Percentiles rank a stretch among this genome's conserved stretches.
These are phyloP conservation scores for Xylaria sp. DNA, from an alignment of 2,329 filamentous ascomycete genomes.

Conservation along the genomic window DNA sequence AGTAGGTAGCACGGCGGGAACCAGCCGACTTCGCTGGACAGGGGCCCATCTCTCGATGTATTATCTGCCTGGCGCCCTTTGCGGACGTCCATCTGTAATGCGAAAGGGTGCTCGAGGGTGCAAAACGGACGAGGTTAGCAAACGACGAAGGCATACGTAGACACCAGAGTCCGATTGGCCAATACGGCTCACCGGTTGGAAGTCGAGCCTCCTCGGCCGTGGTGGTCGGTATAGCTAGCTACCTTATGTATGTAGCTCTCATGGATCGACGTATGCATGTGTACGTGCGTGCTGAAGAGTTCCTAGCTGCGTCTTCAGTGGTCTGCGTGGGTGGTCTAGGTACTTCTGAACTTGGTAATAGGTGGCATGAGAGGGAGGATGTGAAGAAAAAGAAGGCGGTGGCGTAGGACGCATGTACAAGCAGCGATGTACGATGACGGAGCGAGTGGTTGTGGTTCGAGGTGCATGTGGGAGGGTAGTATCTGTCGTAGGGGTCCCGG, in stretches of 20 bases:
- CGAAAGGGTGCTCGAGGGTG: background rate
- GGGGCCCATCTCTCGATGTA: slow-evolving; percentile 1
- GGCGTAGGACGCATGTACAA: background rate
- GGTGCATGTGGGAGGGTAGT: background rate
- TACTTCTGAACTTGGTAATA: background rate
- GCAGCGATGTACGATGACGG: background rate
- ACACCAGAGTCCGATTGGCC: slow-evolving; percentile 34
- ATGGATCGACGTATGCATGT: slow-evolving; percentile 27
- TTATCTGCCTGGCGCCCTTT: slow-evolving; percentile 1
- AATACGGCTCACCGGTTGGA: slow-evolving; percentile 35
- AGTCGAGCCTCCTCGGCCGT: slow-evolving; percentile 25
- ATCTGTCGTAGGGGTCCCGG: background rate
- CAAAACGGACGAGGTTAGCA: slow-evolving; percentile 18
- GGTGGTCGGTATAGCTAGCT: background rate
- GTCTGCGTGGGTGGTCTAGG: background rate
- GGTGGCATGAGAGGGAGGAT: background rate
- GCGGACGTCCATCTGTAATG: slow-evolving; percentile 21
- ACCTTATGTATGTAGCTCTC: too few species aligned
- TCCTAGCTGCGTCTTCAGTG: background rate
- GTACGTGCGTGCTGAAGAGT: slow-evolving; percentile 14
- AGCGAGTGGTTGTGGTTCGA: background rate
- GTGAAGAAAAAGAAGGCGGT: slow-evolving; percentile 3
- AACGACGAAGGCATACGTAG: slow-evolving; percentile 20
- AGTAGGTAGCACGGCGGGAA: slow-evolving; percentile 30
- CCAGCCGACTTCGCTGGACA: slow-evolving; percentile 26